phyloP scores from a whole-genome alignment of 228 moss, liverwort and hornwort species.

The Sphagnum magellanicum region DNA sequence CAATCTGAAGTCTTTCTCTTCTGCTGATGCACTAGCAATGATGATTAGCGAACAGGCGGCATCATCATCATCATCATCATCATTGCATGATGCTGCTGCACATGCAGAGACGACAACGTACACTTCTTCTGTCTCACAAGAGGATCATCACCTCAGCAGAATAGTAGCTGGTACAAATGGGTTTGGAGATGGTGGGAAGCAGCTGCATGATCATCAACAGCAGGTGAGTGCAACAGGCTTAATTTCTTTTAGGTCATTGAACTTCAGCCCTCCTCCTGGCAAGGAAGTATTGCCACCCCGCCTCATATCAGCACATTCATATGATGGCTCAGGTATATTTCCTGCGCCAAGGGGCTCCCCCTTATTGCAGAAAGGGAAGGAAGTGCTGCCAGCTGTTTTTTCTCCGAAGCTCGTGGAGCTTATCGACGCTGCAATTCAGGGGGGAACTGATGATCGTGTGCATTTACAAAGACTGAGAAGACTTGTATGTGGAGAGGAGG shows the following conservation, averaged over 20 bases:
- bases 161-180: no score
- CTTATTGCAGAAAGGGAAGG: constrained; percentile 25
- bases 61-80: no score
- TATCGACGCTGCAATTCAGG: constrained; percentile 78
- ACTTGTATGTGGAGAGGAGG: constrained; percentile 65
- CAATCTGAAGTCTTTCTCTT: constrained; percentile 17
- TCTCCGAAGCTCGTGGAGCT: constrained; percentile 76
- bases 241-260: constrained; percentile 41
- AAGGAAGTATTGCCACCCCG: constrained; percentile 18
- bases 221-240: constrained; percentile 23
- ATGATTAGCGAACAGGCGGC: no score
- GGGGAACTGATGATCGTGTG: constrained; percentile 29
- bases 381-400: constrained; percentile 43
- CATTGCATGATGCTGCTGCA: no score
- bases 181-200: no score
- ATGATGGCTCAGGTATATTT: constrained; percentile 52
- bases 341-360: constrained; percentile 28
- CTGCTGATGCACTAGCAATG: constrained; percentile 10
- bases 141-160: no score
- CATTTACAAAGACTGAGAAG: constrained; percentile 64
- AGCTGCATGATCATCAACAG: no score
- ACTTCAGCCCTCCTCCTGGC: constrained; percentile 7
- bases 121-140: no score
- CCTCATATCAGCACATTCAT: constrained; percentile 41
- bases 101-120: no score